A percentile compares a stretch with the other conserved stretches of the same genome.
These are phyloP conservation scores for Podospora appendiculata DNA, from an alignment of 495 filamentous ascomycete genomes.

Conservation along the genomic window DNA sequence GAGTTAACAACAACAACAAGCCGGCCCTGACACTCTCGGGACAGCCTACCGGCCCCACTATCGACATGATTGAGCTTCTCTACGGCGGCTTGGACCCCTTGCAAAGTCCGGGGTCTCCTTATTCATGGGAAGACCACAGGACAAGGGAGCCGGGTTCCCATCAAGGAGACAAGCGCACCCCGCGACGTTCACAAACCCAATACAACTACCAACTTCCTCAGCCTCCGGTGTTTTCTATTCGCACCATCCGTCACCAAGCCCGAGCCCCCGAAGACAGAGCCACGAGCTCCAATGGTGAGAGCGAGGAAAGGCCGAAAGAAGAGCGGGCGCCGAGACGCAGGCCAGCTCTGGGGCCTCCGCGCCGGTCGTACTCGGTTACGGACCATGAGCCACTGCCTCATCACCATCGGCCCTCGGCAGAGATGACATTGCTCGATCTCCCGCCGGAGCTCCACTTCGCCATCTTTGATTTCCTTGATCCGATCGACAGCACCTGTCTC, in stretches of 20 bases:
- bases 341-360: constrained; percentile 23
- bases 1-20: not conserved
- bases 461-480: constrained; percentile 46
- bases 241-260: constrained; percentile 11
- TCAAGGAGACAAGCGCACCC: constrained; percentile 11
- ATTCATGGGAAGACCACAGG: constrained; percentile 22
- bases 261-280: not conserved
- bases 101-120: constrained; percentile 6
- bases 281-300: not conserved
- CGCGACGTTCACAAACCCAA: constrained; percentile 26
- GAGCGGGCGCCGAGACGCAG: constrained; percentile 3
- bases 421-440: constrained; percentile 36
- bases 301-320: constrained; percentile 1
- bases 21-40: not conserved
- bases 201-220: constrained; percentile 21
- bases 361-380: constrained; percentile 41
- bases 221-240: constrained; percentile 9
- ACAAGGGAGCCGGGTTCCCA: constrained; percentile 12
- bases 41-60: not conserved
- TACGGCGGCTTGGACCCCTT: constrained; percentile 9
- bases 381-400: constrained; percentile 37
- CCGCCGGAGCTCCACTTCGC: constrained; percentile 51
- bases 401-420: constrained; percentile 26
- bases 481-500: constrained; percentile 48
- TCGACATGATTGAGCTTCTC: constrained; percentile 22